Percentiles rank a stretch among this genome's conserved stretches.
These are phyloP conservation scores for Ophiostoma sp. DNA, from an alignment of 2,329 filamentous ascomycete species.

Conservation along the genomic window DNA sequence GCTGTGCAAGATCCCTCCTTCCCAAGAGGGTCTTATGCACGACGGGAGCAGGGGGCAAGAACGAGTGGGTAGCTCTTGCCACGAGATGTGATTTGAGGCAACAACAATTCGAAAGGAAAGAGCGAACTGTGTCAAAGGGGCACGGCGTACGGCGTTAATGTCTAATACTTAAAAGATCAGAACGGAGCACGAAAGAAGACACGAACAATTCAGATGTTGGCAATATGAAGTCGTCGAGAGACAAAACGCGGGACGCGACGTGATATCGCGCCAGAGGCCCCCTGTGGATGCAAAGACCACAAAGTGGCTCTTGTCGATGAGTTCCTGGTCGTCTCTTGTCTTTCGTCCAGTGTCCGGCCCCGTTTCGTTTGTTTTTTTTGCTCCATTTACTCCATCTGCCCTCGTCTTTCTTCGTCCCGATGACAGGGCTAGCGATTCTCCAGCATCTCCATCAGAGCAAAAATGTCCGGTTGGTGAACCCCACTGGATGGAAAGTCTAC, in stretches of 20 bases:
- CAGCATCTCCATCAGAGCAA: background rate
- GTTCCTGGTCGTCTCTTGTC: background rate
- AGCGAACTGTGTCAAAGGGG: background rate
- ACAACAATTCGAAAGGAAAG: background rate
- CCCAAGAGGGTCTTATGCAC: slow-evolving; percentile 1
- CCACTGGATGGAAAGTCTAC: background rate
- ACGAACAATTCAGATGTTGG: background rate
- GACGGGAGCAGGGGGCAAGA: background rate
- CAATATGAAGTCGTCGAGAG: background rate
- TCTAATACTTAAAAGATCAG: background rate
- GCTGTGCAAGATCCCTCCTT: slow-evolving; percentile 5
- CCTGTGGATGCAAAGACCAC: background rate
- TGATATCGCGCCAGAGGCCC: background rate
- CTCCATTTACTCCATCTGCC: background rate
- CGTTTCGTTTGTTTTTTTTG: background rate
- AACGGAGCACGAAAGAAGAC: background rate
- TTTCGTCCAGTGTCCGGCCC: background rate
- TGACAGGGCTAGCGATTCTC: background rate
- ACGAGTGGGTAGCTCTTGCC: slow-evolving; percentile 1
- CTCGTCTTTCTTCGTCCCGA: background rate
- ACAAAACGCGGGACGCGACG: background rate
- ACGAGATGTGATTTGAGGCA: background rate
- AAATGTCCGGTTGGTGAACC: background rate
- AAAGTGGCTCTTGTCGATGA: background rate
- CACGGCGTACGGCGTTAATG: too few relatives aligned